Evolutionary conservation across 805 yeast genomes (phyloP).

Genomic region (Kuraishia molischiana): DNA sequence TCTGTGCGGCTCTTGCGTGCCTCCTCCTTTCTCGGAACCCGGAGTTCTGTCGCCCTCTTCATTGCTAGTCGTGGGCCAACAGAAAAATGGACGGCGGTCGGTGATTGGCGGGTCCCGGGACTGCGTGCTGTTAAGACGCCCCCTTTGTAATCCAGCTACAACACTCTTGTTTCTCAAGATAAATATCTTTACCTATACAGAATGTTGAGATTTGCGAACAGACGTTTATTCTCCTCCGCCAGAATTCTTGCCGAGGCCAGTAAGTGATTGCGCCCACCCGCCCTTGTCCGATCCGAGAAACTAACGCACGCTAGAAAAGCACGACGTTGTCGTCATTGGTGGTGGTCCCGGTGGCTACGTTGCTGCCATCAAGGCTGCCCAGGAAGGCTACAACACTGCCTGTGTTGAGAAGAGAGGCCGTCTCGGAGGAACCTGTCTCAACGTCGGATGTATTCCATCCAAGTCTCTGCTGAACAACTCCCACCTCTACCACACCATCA

Average conservation of each 20-base stretch:
- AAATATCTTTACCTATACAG: too few species aligned
- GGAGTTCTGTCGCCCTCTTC: background rate
- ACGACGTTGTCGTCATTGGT: conserved; percentile 91
- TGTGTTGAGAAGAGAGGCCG: conserved; percentile 96
- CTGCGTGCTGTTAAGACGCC: too few species aligned
- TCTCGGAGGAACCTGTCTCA: conserved; percentile 96
- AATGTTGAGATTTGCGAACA: conserved; percentile 21
- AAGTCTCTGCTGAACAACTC: conserved; percentile 93
- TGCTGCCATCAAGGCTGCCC: conserved; percentile 98
- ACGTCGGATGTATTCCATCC: conserved; percentile 99
- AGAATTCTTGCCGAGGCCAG: conserved; percentile 12
- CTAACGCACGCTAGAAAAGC: conserved; percentile 30
- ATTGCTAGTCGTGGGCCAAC: conserved; percentile 2
- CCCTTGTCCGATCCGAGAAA: background rate
- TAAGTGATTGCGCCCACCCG: conserved; percentile 1
- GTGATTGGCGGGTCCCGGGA: background rate
- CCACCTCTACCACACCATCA: conserved; percentile 81
- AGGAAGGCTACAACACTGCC: conserved; percentile 87
- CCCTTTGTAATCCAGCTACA: too few species aligned
- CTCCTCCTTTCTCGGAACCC: background rate
- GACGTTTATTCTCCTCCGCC: conserved; percentile 21
- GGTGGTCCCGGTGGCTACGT: conserved; percentile 99
- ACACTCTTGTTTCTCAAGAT: too few species aligned
- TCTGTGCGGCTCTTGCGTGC: conserved; percentile 1
- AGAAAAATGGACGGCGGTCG: background rate